phyloP scores from a whole-genome alignment of 2,329 filamentous ascomycete genomes.

The Fusarium drepaniforme region DNA sequence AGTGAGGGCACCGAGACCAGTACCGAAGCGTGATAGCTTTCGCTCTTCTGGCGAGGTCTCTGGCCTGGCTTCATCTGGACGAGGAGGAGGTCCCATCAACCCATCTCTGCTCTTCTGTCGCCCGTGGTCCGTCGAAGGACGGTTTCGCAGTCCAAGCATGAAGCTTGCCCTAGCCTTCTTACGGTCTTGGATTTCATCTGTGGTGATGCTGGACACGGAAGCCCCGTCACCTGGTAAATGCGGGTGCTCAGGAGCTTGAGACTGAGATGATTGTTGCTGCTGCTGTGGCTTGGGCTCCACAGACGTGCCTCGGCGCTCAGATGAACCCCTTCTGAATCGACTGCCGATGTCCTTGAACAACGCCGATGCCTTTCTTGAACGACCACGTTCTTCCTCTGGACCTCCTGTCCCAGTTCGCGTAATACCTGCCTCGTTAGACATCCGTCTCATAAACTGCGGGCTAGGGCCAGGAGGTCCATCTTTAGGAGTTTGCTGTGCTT shows the following conservation, averaged over 20 bases:
- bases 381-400: conserved; percentile 51
- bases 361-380: conserved; percentile 54
- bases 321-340: conserved; percentile 52
- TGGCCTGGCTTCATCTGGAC: conserved; percentile 29
- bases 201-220: conserved; percentile 56
- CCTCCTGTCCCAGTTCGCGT: conserved; percentile 47
- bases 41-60: conserved; percentile 48
- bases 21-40: conserved; percentile 55
- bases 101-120: conserved; percentile 30
- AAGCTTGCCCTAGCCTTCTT: conserved; percentile 55
- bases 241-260: not conserved
- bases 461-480: conserved; percentile 14
- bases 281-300: conserved; percentile 30
- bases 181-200: conserved; percentile 53
- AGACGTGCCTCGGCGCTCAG: conserved; percentile 49
- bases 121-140: conserved; percentile 20
- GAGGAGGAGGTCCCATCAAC: conserved; percentile 31
- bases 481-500: conserved; percentile 31
- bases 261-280: conserved; percentile 1
- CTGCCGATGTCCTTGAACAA: conserved; percentile 66
- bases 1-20: conserved; percentile 36
- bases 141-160: conserved; percentile 47
- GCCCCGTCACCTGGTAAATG: conserved; percentile 49
- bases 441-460: conserved; percentile 30
- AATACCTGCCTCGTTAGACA: conserved; percentile 42